Conservation (phyloP, 129 eudicot species). For the Scalesia atractyloides region DNA sequence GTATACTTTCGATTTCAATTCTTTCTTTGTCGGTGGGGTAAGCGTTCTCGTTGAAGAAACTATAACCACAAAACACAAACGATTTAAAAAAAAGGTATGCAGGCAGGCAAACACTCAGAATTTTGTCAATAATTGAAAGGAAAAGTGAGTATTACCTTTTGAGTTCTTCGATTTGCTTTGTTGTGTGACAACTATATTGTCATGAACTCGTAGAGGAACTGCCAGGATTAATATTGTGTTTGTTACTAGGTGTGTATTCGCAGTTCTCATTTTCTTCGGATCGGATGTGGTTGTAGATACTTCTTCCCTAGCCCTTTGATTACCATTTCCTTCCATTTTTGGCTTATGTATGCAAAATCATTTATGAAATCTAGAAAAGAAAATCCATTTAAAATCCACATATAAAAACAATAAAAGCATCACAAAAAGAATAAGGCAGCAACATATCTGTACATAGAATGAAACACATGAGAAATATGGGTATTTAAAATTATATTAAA, state of each 20-base stretch:
- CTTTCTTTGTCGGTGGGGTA: constrained; percentile 66
- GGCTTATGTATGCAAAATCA: constrained; percentile 8
- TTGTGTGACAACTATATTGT: constrained; percentile 14
- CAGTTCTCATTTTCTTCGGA: not conserved
- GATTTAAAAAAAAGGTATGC: not conserved
- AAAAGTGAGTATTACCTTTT: not conserved
- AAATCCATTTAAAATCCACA: not conserved
- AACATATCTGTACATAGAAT: no score
- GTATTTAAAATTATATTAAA: no score
- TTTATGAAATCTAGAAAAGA: not conserved
- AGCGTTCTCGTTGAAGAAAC: constrained; percentile 58
- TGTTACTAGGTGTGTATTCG: not conserved
- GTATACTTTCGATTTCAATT: constrained; percentile 49
- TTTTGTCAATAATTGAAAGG: not conserved
- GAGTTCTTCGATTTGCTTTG: constrained; percentile 13
- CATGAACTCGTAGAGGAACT: constrained; percentile 2
- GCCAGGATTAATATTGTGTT: not conserved
- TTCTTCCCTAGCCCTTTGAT: constrained; percentile 4
- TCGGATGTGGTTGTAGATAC: not conserved
- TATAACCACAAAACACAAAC: constrained; percentile 1
- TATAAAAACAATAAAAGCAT: no score
- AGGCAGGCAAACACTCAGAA: not conserved
- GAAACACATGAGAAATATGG: no score
- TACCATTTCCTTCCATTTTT: constrained; percentile 4
- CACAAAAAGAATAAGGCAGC: no score